phyloP scores from a whole-genome alignment of 129 eudicot genomes.

The Centrapalus pauciflorus region DNA sequence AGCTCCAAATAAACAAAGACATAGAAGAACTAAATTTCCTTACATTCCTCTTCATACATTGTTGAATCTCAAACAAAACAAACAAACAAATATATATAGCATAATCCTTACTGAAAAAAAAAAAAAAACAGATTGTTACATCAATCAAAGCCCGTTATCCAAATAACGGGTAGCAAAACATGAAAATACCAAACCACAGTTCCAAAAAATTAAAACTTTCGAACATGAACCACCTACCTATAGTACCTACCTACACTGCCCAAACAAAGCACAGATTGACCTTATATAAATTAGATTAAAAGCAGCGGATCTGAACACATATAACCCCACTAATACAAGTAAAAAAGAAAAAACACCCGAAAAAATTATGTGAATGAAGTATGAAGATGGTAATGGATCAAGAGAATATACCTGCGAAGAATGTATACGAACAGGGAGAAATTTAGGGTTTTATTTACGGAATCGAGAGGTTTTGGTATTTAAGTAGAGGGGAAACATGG shows the following conservation, averaged over 20 bases:
- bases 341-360: background rate
- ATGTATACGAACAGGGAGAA: constrained; percentile 17
- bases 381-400: background rate
- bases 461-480: constrained; percentile 14
- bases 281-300: background rate
- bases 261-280: constrained; percentile 1
- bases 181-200: background rate
- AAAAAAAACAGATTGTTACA: background rate
- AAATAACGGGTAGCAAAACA: constrained; percentile 9
- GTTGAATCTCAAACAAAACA: background rate
- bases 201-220: constrained; percentile 3
- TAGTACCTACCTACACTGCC: too few relatives aligned
- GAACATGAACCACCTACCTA: constrained; percentile 8
- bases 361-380: background rate
- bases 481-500: background rate
- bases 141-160: background rate
- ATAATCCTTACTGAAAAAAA: background rate
- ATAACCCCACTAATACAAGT: background rate
- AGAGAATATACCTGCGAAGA: constrained; percentile 24
- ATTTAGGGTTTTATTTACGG: constrained; percentile 33
- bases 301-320: constrained; percentile 25
- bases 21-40: background rate
- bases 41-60: constrained; percentile 20
- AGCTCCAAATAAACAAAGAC: background rate
- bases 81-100: background rate